These are phyloP conservation scores for Russula lepida DNA, from an alignment of 768 basidiomycete species.

Conservation along the genomic window DNA sequence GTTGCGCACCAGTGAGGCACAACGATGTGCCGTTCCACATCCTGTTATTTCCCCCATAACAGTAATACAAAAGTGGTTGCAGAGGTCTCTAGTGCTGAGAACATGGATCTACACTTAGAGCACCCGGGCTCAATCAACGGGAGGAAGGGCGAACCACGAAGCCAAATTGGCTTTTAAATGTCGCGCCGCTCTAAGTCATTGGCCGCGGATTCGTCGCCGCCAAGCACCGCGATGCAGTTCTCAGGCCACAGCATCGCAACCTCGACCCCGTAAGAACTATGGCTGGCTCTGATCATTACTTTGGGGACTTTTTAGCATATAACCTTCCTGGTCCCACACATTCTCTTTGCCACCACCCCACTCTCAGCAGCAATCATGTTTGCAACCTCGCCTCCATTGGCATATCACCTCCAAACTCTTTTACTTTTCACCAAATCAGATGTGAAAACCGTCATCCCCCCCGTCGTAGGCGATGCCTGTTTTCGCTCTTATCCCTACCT, in stretches of 20 bases:
- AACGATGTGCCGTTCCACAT: too few relatives aligned
- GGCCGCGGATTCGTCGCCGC: background rate
- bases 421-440: constrained; percentile 26
- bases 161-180: background rate
- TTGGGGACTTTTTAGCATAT: background rate
- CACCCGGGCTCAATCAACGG: too few relatives aligned
- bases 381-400: background rate
- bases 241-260: background rate
- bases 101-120: too few relatives aligned
- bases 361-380: background rate
- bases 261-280: background rate
- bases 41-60: too few relatives aligned
- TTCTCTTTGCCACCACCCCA: background rate
- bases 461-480: constrained; percentile 17
- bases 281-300: background rate
- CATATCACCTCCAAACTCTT: constrained; percentile 16
- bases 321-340: background rate
- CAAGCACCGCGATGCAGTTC: background rate
- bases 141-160: too few relatives aligned
- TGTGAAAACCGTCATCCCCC: constrained; percentile 22
- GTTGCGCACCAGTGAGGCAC: background rate
- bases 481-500: background rate
- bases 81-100: too few relatives aligned
- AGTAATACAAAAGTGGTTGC: too few relatives aligned
- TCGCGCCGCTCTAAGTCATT: background rate